Conservation (phyloP, 2,329 filamentous ascomycete genomes). For the Aspergillus ustus region DNA sequence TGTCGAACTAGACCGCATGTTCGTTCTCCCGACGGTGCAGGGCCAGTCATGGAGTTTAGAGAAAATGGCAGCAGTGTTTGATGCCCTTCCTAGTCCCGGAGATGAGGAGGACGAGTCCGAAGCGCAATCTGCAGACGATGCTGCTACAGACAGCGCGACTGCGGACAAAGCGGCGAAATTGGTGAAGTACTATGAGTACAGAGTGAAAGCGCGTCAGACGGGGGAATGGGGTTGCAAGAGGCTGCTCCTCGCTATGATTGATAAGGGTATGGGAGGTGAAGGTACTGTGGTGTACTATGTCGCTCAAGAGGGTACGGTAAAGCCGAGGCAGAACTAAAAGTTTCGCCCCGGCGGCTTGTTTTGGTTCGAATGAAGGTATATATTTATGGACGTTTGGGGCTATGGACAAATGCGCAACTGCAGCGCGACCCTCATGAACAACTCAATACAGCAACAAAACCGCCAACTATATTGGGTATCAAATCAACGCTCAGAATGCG, state of each 20-base stretch:
- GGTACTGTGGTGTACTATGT: slow-evolving; percentile 70
- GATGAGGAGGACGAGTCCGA: slow-evolving; percentile 24
- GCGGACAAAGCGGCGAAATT: slow-evolving; percentile 34
- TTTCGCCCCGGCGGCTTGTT: neutral
- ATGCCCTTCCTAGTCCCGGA: slow-evolving; percentile 48
- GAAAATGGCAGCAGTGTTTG: slow-evolving; percentile 61
- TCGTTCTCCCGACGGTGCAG: slow-evolving; percentile 63
- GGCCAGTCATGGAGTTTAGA: slow-evolving; percentile 64
- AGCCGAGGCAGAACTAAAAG: slow-evolving; percentile 64
- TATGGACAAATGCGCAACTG: slow-evolving; percentile 9
- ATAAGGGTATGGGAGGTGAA: slow-evolving; percentile 56
- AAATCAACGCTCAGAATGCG: slow-evolving; percentile 27
- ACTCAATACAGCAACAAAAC: slow-evolving; percentile 19
- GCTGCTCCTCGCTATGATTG: slow-evolving; percentile 61
- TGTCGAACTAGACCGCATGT: slow-evolving; percentile 57
- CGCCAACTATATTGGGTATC: slow-evolving; percentile 36
- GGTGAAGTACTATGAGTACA: slow-evolving; percentile 37
- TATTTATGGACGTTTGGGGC: slow-evolving; percentile 15
- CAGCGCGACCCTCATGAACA: slow-evolving; percentile 5
- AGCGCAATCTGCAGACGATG: slow-evolving; percentile 10
- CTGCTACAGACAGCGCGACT: slow-evolving; percentile 19
- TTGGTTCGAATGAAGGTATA: slow-evolving; percentile 8
- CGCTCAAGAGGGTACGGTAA: slow-evolving; percentile 66
- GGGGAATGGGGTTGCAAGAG: slow-evolving; percentile 57
- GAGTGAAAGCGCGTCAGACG: slow-evolving; percentile 28